phyloP scores from a whole-genome alignment of 106 monocot genomes.

The Alisma plantagoaquatica region DNA sequence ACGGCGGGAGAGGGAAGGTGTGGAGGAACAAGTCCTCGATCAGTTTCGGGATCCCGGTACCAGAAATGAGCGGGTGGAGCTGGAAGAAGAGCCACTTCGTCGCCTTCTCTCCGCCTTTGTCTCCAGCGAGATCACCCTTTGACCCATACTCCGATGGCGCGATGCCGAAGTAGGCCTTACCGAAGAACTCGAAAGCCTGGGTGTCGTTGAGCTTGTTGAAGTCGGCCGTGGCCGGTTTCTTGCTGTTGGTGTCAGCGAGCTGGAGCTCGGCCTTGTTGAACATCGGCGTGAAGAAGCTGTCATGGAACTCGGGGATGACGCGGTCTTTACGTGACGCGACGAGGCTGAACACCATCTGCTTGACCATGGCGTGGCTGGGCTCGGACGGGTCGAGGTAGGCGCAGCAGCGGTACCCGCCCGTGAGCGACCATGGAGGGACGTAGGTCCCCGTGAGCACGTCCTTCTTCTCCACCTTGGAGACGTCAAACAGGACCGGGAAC shows the following conservation, averaged over 20 bases:
- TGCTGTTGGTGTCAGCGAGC: slow-evolving; percentile 15
- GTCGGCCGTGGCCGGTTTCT: slow-evolving; percentile 64
- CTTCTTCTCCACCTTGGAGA: slow-evolving; percentile 64
- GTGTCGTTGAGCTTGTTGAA: slow-evolving; percentile 43
- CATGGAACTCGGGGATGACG: slow-evolving; percentile 49
- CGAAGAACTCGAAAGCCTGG: slow-evolving; percentile 47
- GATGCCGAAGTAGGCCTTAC: slow-evolving; percentile 3
- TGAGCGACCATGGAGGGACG: slow-evolving; percentile 55
- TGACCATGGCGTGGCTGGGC: slow-evolving; percentile 59
- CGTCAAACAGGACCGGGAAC: too few relatives aligned
- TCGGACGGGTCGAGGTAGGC: slow-evolving; percentile 68
- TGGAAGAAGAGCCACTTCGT: slow-evolving; percentile 60
- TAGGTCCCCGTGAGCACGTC: slow-evolving; percentile 79
- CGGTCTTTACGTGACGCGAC: slow-evolving; percentile 32
- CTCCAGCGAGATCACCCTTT: too few relatives aligned
- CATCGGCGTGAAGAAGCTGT: slow-evolving; percentile 22
- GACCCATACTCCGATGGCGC: too few relatives aligned
- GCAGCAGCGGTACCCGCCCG: slow-evolving; percentile 53
- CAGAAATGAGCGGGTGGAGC: slow-evolving; percentile 42
- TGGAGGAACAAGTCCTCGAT: slow-evolving; percentile 40
- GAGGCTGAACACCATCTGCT: slow-evolving; percentile 45
- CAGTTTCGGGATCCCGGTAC: slow-evolving; percentile 35
- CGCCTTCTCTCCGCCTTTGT: slow-evolving; percentile 30
- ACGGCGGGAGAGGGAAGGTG: slow-evolving; percentile 44
- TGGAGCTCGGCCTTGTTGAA: slow-evolving; percentile 38